Base-by-base conservation (phyloP, 139 green algal genomes). In the Auxenochlorella pyrenoidosa region DNA sequence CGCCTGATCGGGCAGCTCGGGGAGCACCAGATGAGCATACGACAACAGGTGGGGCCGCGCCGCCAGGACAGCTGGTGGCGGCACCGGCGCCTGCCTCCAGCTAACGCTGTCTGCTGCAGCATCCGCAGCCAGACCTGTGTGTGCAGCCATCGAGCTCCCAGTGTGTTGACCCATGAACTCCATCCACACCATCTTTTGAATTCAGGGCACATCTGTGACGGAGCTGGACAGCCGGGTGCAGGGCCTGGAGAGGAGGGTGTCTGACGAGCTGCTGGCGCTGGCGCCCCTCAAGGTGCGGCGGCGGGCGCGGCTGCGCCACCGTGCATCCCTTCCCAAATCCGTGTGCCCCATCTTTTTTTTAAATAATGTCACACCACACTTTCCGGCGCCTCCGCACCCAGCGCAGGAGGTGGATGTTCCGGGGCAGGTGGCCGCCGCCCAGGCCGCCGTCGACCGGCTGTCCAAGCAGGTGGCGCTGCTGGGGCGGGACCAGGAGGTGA, bases 401-500 rank as follows among this genome's bases (percentile, higher is more conserved):
- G 21, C 84, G 47, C 84, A 91, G 88, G 84, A 89, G 40, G 38
- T 90, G 30, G 85, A 91, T 47, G 78, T 91, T 36, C 43, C 38
- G 30, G 82, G 47, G 30, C 63, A 91, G 79, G 8, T 91, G 43
- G 47, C 44, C 3, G 58, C 77, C 5, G 47, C 83, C 0, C 76
- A 38, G 6, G 34, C 63, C 30, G 40, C 76, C 1, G 63, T 91
- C 15, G 88, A 91, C 36, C 78, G 83, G 76, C 51, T 91, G 32
- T 26, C 68, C 47, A 79, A 80, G 84, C 76, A 91, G 43, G 63
- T 83, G 12, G 54, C 78, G 70, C 59, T 86, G 44, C 68, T 82
- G 26, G 19, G 38, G 15, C 36, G 80, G 38, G 84, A 89, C 26
- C 84, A 89, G 34, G 84, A 91, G 84, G 84, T 88, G 59, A n/a